A percentile compares a stretch with the other conserved stretches of the same genome.
phyloP scores from a whole-genome alignment of 1,284 basidiomycete genomes.

The Violaceomyces palustris region DNA sequence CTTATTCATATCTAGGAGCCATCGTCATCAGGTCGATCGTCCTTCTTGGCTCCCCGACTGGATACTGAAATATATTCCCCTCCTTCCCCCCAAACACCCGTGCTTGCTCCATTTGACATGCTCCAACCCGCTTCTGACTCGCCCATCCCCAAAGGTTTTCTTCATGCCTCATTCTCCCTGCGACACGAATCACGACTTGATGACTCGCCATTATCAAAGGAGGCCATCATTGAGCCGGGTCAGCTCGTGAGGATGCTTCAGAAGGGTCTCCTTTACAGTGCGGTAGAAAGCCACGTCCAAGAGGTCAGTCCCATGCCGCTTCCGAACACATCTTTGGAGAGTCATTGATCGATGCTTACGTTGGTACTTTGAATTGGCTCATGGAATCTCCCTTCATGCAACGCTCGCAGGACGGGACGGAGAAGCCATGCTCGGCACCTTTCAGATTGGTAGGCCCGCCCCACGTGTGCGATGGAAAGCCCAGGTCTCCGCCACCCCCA shows the following conservation, averaged over 20 bases:
- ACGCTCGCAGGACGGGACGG: conserved; percentile 43
- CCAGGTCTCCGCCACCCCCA: conserved; percentile 17
- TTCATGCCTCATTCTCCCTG: conserved; percentile 43
- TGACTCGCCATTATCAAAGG: conserved; percentile 42
- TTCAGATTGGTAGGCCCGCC: conserved; percentile 40
- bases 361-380: no score
- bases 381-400: no score
- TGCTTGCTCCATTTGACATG: background rate
- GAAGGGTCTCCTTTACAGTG: conserved; percentile 47
- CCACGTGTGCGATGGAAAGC: conserved; percentile 44
- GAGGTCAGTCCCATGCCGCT: no score
- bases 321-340: no score
- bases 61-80: background rate
- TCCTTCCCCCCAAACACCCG: background rate
- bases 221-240: conserved; percentile 48
- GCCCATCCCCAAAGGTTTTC: conserved; percentile 20
- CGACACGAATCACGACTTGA: conserved; percentile 50
- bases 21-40: background rate
- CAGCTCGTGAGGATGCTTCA: conserved; percentile 43
- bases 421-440: conserved; percentile 41
- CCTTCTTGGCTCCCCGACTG: background rate
- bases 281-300: conserved; percentile 44
- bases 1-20: background rate
- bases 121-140: background rate
- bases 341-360: no score